Conservation (phyloP, 2,329 filamentous ascomycete species). For the Colletotrichum sp. region DNA sequence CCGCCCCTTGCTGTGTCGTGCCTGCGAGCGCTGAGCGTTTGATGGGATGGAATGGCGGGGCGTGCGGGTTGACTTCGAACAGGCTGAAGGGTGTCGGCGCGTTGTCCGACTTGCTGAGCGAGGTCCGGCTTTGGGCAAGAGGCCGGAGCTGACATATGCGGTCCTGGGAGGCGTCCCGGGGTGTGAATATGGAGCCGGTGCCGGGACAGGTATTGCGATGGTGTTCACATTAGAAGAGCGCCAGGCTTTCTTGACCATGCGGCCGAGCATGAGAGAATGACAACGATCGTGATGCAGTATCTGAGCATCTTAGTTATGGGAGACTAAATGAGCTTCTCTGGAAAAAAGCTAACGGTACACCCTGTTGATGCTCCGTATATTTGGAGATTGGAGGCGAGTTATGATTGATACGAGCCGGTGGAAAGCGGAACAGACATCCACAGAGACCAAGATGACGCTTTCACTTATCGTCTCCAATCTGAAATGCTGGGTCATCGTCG, state of each 20-base stretch:
- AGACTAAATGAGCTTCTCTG: background rate
- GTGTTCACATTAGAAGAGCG: background rate
- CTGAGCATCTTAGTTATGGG: background rate
- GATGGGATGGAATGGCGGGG: background rate
- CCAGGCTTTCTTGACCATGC: background rate
- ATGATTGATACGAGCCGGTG: background rate
- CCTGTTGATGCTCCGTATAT: background rate
- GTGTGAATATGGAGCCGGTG: background rate
- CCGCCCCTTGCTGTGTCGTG: background rate
- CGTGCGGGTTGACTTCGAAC: background rate
- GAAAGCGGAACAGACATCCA: background rate
- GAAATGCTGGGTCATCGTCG: fast-evolving
- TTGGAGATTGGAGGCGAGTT: background rate
- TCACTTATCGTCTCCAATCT: background rate
- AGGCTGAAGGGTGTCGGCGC: background rate
- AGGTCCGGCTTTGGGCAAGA: background rate
- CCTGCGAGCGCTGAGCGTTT: background rate
- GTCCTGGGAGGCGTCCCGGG: background rate
- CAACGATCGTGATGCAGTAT: background rate
- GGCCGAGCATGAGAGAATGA: background rate
- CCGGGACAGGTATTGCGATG: background rate
- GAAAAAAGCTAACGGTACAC: background rate
- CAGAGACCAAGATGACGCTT: background rate
- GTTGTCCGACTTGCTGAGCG: background rate
- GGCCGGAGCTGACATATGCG: background rate